phyloP scores from a whole-genome alignment of 768 basidiomycete species.

The Collybiopsis confluens region DNA sequence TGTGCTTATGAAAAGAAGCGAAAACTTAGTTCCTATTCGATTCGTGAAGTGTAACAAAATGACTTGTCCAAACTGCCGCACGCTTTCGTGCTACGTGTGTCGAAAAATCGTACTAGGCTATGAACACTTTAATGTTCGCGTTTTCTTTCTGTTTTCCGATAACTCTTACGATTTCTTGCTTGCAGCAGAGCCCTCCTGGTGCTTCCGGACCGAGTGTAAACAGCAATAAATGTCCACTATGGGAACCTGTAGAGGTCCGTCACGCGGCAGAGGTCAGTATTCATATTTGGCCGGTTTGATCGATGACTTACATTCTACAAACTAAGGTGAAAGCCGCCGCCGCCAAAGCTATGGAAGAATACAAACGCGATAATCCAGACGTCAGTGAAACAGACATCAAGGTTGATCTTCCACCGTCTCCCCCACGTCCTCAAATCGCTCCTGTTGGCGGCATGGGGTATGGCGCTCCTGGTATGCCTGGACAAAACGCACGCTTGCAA shows the following conservation, averaged over 20 bases:
- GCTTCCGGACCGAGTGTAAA: constrained; percentile 9
- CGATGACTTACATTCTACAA: background rate
- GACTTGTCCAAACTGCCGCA: constrained; percentile 67
- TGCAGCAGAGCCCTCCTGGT: background rate
- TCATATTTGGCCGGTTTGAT: background rate
- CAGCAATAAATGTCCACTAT: constrained; percentile 55
- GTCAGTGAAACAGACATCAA: constrained; percentile 54
- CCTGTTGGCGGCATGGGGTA: background rate
- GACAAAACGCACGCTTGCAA: background rate
- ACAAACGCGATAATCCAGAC: constrained; percentile 58
- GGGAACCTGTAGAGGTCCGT: constrained; percentile 63
- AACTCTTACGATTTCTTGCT: constrained; percentile 13
- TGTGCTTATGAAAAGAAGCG: background rate
- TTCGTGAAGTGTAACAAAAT: constrained; percentile 86
- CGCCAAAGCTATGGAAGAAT: constrained; percentile 60
- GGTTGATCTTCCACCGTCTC: constrained; percentile 55
- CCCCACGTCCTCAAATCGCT: constrained; percentile 16
- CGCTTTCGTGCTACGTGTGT: constrained; percentile 84
- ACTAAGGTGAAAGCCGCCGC: constrained; percentile 65
- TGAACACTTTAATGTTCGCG: constrained; percentile 65
- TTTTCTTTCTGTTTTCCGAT: background rate
- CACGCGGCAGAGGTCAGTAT: constrained; percentile 59
- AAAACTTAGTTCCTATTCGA: background rate
- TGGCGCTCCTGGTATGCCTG: constrained; percentile 4
- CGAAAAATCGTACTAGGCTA: constrained; percentile 69